A percentile compares a stretch with the other conserved stretches of the same genome.
Conservation (phyloP, 116 monocot species). For the Zostera marina region DNA sequence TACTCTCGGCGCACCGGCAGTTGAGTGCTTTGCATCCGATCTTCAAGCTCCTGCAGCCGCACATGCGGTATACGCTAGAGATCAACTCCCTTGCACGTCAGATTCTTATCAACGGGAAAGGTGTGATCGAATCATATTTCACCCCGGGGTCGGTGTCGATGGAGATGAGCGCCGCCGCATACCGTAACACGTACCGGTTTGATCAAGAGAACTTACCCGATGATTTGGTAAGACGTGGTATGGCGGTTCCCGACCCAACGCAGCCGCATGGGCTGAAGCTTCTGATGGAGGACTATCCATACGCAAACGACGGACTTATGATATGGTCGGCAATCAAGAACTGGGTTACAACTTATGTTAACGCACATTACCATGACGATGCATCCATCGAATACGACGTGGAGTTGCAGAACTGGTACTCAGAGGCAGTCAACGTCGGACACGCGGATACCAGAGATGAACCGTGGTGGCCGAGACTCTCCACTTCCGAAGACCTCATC, state of each 20-base stretch:
- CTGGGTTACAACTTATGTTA: constrained; percentile 41
- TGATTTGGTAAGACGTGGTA: constrained; percentile 77
- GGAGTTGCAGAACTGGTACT: constrained; percentile 63
- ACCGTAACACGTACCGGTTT: constrained; percentile 49
- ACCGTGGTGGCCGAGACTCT: constrained; percentile 59
- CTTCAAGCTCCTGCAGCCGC: constrained; percentile 76
- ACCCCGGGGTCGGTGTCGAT: constrained; percentile 57
- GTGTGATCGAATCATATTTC: constrained; percentile 83
- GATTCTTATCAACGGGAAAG: constrained; percentile 76
- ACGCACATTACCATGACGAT: constrained; percentile 18
- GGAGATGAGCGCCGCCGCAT: constrained; percentile 67
- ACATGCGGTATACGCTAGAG: constrained; percentile 85
- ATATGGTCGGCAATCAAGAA: constrained; percentile 54
- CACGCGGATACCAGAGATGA: constrained; percentile 60
- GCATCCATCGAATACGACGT: constrained; percentile 15
- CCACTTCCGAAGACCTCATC: constrained; percentile 18
- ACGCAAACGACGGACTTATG: constrained; percentile 59
- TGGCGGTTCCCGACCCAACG: constrained; percentile 55
- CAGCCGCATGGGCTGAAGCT: constrained; percentile 41
- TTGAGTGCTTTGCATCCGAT: constrained; percentile 82
- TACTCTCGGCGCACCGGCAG: constrained; percentile 68
- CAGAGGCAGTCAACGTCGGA: constrained; percentile 45
- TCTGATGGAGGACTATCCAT: constrained; percentile 62
- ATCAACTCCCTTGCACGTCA: constrained; percentile 88
- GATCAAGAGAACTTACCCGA: constrained; percentile 77